Evolutionary conservation across 78 protist species (phyloP).

Genomic region (slime mould (Dictyostelium discoideum)): dicty_2.7 NC_007089.4:3319501-3320000

Average conservation of each 20-base stretch:
- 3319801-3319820: no score
- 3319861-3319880: background rate
- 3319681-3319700: background rate
- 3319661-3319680: background rate
- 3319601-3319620: background rate
- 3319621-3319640: background rate
- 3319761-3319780: no score
- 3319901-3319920: constrained; percentile 66
- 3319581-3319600: background rate
- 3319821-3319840: no score
- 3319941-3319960: constrained; percentile 56
- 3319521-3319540: no score
- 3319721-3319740: background rate
- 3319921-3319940: constrained; percentile 65
- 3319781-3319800: no score
- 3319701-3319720: background rate
- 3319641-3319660: background rate
- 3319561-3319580: background rate
- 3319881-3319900: constrained; percentile 49
- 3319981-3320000: constrained; percentile 49
- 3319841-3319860: background rate
- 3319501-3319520: no score
- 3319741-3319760: no score
- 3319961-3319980: constrained; percentile 29
- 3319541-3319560: no score